phyloP scores from a whole-genome alignment of 352 stramenopile species.

The Phytophthora macrochlamydospora region DNA sequence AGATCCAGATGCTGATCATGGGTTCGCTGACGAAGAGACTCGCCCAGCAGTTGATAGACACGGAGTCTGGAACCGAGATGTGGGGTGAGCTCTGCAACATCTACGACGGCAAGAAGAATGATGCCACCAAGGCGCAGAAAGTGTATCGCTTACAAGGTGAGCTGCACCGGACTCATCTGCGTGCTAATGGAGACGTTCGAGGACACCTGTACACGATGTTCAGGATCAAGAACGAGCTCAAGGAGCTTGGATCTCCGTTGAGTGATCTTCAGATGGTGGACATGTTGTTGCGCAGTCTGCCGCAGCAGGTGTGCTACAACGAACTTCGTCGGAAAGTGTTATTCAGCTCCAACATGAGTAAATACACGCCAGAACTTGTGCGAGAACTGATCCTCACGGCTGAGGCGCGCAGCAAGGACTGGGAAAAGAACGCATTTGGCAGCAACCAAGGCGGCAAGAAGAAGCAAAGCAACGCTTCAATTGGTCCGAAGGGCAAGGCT shows the following conservation, averaged over 20 bases:
- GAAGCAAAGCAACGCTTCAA: neutral
- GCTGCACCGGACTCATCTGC: constrained; percentile 13
- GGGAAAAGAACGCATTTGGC: constrained; percentile 5
- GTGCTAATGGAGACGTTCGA: constrained; percentile 7
- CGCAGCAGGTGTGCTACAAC: neutral
- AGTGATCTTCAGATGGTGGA: constrained; percentile 5
- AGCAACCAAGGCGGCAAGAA: constrained; percentile 4
- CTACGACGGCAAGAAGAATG: constrained; percentile 15
- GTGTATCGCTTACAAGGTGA: constrained; percentile 17
- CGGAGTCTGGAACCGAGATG: constrained; percentile 19
- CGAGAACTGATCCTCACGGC: constrained; percentile 6
- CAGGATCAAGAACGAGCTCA: neutral
- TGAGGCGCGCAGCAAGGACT: constrained; percentile 4
- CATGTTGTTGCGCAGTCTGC: too few species aligned
- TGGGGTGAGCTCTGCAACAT: constrained; percentile 2
- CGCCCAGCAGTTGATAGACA: constrained; percentile 13
- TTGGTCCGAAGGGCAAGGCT: neutral
- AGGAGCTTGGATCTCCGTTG: neutral
- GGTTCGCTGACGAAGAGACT: constrained; percentile 14
- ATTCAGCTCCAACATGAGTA: constrained; percentile 9
- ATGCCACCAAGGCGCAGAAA: constrained; percentile 13
- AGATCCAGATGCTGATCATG: constrained; percentile 17
- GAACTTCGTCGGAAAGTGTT: constrained; percentile 13
- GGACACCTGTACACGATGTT: constrained; percentile 20
- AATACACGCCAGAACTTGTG: neutral